phyloP scores from a whole-genome alignment of 148 eudicot genomes.

The Nepenthes mirabilis region DNA sequence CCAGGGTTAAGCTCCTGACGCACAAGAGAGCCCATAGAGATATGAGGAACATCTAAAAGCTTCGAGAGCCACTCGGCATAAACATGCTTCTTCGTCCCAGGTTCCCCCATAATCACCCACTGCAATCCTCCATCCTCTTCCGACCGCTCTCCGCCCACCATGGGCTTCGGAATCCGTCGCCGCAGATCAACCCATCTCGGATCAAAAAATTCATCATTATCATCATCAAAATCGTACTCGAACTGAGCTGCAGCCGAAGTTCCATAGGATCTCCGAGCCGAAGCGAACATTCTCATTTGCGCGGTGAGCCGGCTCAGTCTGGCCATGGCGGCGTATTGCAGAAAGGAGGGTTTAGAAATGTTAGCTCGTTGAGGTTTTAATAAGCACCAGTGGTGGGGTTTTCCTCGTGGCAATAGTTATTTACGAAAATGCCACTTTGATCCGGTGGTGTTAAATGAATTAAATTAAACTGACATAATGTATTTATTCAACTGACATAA shows the following conservation, averaged over 20 bases:
- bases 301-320: conserved; percentile 21
- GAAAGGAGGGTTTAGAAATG: neutral
- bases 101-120: conserved; percentile 87
- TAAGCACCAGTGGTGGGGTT: too few relatives aligned
- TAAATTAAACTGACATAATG: too few relatives aligned
- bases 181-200: neutral
- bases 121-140: conserved; percentile 63
- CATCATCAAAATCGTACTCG: conserved; percentile 29
- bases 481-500: too few relatives aligned
- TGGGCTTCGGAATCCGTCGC: neutral
- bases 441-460: too few relatives aligned
- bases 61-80: conserved; percentile 66
- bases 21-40: conserved; percentile 68
- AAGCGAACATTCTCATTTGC: conserved; percentile 2
- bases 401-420: too few relatives aligned
- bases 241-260: conserved; percentile 32
- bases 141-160: conserved; percentile 3
- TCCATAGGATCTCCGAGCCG: conserved; percentile 19
- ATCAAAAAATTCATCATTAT: neutral
- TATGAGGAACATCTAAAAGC: conserved; percentile 72
- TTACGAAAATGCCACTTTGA: too few relatives aligned
- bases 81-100: conserved; percentile 51
- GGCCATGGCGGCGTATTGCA: conserved; percentile 26
- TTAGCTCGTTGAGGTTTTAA: too few relatives aligned
- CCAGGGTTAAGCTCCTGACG: conserved; percentile 21